phyloP scores from a whole-genome alignment of 306 rosid species.

The Glycine latifolia region DNA sequence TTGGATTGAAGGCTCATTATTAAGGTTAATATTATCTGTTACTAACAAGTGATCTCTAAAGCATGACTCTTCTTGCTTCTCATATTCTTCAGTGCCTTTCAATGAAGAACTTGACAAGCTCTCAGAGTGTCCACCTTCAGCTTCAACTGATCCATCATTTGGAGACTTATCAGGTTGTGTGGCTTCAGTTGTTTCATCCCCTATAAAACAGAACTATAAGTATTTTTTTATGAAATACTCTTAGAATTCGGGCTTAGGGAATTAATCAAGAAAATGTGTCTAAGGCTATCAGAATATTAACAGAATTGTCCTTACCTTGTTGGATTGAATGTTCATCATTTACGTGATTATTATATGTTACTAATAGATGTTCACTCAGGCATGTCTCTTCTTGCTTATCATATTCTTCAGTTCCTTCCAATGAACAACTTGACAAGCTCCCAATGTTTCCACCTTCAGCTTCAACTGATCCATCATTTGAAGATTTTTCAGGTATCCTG shows the following conservation, averaged over 20 bases:
- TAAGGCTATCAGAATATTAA: conserved; percentile 5
- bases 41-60: conserved; percentile 42
- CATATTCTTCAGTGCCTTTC: conserved; percentile 41
- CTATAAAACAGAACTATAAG: conserved; percentile 19
- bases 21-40: conserved; percentile 44
- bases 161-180: conserved; percentile 44
- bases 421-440: conserved; percentile 32
- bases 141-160: conserved; percentile 44
- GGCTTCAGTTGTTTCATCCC: conserved; percentile 49
- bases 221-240: not conserved
- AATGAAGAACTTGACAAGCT: conserved; percentile 30
- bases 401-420: conserved; percentile 42
- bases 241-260: not conserved
- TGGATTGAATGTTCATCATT: conserved; percentile 51
- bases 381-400: conserved; percentile 42
- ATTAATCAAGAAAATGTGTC: conserved; percentile 8
- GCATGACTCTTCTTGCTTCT: conserved; percentile 40
- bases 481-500: conserved; percentile 43
- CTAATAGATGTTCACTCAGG: conserved; percentile 40
- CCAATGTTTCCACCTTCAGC: conserved; percentile 36
- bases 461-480: conserved; percentile 44
- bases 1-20: conserved; percentile 51
- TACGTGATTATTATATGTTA: conserved; percentile 44
- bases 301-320: conserved; percentile 57
- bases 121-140: conserved; percentile 39